phyloP scores from a whole-genome alignment of 768 basidiomycete genomes.

The Mycena chlorophos region DNA sequence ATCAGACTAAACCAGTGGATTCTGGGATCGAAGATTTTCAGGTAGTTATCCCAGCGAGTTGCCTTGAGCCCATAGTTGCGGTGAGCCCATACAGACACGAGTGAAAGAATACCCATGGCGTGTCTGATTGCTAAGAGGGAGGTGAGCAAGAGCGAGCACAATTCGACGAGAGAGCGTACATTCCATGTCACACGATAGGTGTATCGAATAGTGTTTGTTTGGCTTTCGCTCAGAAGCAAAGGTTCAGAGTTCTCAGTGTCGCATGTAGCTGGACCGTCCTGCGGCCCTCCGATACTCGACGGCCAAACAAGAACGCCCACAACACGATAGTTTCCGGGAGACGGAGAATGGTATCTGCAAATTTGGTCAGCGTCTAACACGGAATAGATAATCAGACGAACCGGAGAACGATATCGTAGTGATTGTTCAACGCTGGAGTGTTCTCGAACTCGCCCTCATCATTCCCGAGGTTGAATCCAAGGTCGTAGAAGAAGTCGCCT shows the following conservation, averaged over 20 bases:
- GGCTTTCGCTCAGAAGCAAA: conserved; percentile 62
- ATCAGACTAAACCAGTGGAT: conserved; percentile 97
- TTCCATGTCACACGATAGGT: conserved; percentile 89
- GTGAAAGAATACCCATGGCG: conserved; percentile 64
- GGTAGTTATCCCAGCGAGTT: conserved; percentile 94
- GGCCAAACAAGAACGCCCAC: conserved; percentile 92
- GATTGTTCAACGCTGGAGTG: conserved; percentile 80
- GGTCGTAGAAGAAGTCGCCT: conserved; percentile 87
- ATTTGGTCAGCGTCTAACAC: background rate
- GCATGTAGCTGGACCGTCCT: conserved; percentile 54
- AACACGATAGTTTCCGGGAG: conserved; percentile 71
- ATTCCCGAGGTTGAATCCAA: conserved; percentile 91
- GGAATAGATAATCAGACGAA: conserved; percentile 32
- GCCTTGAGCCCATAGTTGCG: conserved; percentile 54
- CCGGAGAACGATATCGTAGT: conserved; percentile 86
- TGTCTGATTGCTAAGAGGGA: conserved; percentile 67
- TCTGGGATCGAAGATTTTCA: conserved; percentile 88
- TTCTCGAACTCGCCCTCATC: conserved; percentile 58
- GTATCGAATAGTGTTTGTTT: conserved; percentile 68
- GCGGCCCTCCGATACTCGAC: conserved; percentile 61
- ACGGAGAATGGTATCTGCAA: conserved; percentile 76
- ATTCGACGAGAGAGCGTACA: conserved; percentile 43
- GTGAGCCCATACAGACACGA: background rate
- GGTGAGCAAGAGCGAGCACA: background rate
- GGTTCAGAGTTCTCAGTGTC: conserved; percentile 42